Base-by-base conservation (phyloP, 2,329 filamentous ascomycete genomes). In the Sclerotiophoma versabilis region DNA sequence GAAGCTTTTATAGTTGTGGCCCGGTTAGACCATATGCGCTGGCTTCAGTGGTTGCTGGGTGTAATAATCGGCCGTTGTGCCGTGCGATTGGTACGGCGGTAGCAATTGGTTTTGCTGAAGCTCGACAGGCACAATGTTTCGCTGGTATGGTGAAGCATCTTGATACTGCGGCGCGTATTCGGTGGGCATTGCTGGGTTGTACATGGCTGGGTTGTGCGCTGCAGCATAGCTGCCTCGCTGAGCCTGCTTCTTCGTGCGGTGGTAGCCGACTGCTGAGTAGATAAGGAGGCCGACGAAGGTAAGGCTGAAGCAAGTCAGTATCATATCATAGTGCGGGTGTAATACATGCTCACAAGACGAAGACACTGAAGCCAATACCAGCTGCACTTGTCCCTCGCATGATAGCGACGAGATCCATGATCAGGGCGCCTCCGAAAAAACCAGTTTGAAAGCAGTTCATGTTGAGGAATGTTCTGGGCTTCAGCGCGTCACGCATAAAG, bases 221-320 rank as follows among this genome's bases (percentile, higher is more conserved):
- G 67, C 66, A 11, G 60, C 64, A 54, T 76, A 77, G 23, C 68
- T 46, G 46, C 71, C 73, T 33, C 62, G 66, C 48, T 69, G 69
- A 8, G 60, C 63, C 19, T 67, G 66, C 56, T 71, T 74, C 47
- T 76, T 75, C 48, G 66, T 59, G 44, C 74, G 69, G 50, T 71
- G 69, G 57, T 74, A 71, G 25, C 54, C 59, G 54, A 77, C 62
- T 34, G 66, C 63, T 20, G 72, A 71, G 65, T 80, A 79, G 49
- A 77, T 66, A 57, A 79, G 69, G 53, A 77, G 71, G 34, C 64
- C 68, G 42, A 78, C 34, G 57, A 74, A 74, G 6, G 70, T 61
- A 11, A 72, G 55, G 47, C 75, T 78, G 36, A 8, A 7, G 52
- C 15, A 33, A 25, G 46, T 63, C 19, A 62, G 64, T 45, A 5